phyloP scores from a whole-genome alignment of 2,329 filamentous ascomycete genomes.

The Neophaeococcomyces mojaviensis region DNA sequence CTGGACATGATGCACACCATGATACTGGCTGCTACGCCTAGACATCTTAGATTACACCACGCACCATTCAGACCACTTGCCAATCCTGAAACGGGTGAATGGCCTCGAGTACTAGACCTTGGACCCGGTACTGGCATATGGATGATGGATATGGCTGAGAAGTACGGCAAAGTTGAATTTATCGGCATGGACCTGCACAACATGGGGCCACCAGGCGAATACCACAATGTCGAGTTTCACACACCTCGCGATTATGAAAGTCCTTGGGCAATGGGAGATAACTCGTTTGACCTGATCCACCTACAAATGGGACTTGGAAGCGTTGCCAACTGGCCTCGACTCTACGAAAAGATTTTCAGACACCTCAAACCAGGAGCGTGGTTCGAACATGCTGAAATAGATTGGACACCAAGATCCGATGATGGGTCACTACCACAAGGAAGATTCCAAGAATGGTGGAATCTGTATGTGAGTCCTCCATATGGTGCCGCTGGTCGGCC shows the following conservation, averaged over 20 bases:
- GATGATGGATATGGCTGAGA: conserved; percentile 77
- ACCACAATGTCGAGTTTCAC: conserved; percentile 59
- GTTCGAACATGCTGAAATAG: conserved; percentile 85
- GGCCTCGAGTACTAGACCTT: conserved; percentile 51
- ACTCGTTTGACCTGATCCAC: conserved; percentile 76
- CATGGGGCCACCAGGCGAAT: conserved; percentile 59
- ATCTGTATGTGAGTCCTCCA: conserved; percentile 57
- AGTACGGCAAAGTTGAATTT: conserved; percentile 52
- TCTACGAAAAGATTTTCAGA: conserved; percentile 65
- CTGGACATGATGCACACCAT: conserved; percentile 78
- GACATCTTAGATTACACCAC: conserved; percentile 32
- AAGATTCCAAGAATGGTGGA: conserved; percentile 50
- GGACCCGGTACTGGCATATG: conserved; percentile 89
- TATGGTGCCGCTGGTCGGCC: conserved; percentile 59
- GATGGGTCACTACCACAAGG: conserved; percentile 52
- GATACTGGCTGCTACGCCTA: conserved; percentile 56
- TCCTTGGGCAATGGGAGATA: conserved; percentile 60
- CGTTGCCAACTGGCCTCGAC: conserved; percentile 64
- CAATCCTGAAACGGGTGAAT: conserved; percentile 4
- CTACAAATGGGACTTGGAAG: conserved; percentile 72
- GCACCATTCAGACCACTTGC: conserved; percentile 27
- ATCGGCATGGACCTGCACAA: conserved; percentile 54
- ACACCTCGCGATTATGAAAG: conserved; percentile 69
- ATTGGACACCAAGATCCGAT: conserved; percentile 68
- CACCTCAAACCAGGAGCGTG: conserved; percentile 72